Evolutionary conservation across 192 early-diverging fungal species (phyloP).

Genomic region (Glomus cerebriforme): DNA sequence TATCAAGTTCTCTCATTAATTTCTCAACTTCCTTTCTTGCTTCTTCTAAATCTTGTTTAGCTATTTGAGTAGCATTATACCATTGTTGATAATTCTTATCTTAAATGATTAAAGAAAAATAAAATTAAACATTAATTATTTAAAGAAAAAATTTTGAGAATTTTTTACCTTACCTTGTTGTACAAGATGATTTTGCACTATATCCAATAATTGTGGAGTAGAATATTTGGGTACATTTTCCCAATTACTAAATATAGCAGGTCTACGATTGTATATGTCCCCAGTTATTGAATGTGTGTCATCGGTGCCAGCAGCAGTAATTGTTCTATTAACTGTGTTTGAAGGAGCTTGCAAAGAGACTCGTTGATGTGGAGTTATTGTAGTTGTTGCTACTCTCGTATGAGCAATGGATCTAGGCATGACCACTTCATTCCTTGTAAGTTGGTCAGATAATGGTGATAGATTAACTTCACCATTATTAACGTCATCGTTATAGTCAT

Average conservation of each 20-base stretch:
- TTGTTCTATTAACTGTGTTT: too few species aligned
- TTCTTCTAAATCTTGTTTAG: not conserved
- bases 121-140: not conserved
- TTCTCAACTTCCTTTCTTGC: not conserved
- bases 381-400: too few species aligned
- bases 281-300: not conserved
- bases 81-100: not conserved
- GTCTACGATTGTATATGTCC: not conserved
- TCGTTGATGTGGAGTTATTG: not conserved
- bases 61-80: not conserved
- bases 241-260: not conserved
- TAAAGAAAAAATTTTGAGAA: too few species aligned
- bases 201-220: not conserved
- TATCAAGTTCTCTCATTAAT: not conserved
- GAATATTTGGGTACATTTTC: not conserved
- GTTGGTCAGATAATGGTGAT: too few species aligned
- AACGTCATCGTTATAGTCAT: not conserved
- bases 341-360: too few species aligned
- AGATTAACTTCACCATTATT: not conserved
- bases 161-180: not conserved
- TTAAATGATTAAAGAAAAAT: not conserved
- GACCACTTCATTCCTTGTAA: too few species aligned
- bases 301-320: not conserved
- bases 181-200: not conserved
- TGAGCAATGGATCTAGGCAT: too few species aligned